phyloP scores from a whole-genome alignment of 1,284 basidiomycete species.

The Phellinidium pouzarii region DNA sequence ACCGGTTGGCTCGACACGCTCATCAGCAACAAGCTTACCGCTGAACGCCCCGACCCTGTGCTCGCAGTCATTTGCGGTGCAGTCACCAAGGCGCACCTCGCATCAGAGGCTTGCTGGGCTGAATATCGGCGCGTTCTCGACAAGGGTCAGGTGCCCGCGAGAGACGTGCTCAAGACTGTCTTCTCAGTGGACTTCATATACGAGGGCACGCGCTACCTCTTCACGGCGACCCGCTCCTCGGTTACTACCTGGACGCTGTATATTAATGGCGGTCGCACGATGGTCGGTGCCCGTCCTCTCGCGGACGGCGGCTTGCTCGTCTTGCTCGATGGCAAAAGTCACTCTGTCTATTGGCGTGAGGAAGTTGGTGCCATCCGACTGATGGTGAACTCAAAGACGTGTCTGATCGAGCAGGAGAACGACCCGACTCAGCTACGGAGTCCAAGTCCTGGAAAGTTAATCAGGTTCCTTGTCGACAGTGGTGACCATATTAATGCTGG shows the following conservation, averaged over 20 bases:
- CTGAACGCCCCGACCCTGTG: conserved; percentile 89
- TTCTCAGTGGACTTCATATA: conserved; percentile 99
- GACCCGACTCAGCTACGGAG: conserved; percentile 96
- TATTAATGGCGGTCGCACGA: conserved; percentile 89
- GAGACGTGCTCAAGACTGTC: conserved; percentile 93
- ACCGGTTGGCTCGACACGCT: conserved; percentile 98
- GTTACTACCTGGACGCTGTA: conserved; percentile 88
- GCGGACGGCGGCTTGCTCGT: conserved; percentile 95
- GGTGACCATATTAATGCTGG: conserved; percentile 96
- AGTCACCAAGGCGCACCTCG: conserved; percentile 92
- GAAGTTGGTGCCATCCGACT: conserved; percentile 93
- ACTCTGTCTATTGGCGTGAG: conserved; percentile 98
- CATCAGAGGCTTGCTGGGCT: conserved; percentile 82
- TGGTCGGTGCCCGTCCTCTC: conserved; percentile 85
- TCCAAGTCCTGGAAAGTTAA: conserved; percentile 95
- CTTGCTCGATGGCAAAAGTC: conserved; percentile 88
- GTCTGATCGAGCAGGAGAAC: conserved; percentile 98
- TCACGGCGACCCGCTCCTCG: conserved; percentile 91
- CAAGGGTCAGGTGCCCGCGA: conserved; percentile 96
- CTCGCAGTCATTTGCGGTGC: conserved; percentile 96
- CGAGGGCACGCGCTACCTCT: conserved; percentile 92
- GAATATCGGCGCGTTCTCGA: conserved; percentile 96
- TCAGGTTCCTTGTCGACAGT: conserved; percentile 92
- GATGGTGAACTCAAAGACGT: conserved; percentile 96
- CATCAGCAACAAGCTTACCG: conserved; percentile 94